Conservation (phyloP, 2,329 filamentous ascomycete species). For the Drechslerella coelobrocha region DNA sequence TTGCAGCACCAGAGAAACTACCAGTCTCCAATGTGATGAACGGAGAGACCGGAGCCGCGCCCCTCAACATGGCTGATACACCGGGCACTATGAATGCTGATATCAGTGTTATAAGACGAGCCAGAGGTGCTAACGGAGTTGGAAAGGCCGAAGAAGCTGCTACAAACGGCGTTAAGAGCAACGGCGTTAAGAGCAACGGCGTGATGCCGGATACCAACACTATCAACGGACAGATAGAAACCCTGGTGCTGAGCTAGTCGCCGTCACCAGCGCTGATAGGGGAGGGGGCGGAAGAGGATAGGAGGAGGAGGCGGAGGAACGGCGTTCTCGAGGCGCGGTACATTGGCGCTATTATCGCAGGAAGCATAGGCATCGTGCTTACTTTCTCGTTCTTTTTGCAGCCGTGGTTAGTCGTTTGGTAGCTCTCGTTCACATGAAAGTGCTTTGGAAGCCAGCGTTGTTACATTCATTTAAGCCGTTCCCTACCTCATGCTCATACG, state of each 20-base stretch:
- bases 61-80: slow-evolving; percentile 29
- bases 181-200: slow-evolving; percentile 33
- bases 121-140: neutral
- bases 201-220: slow-evolving; percentile 18
- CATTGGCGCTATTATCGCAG: slow-evolving; percentile 15
- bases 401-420: neutral
- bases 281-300: slow-evolving; percentile 1
- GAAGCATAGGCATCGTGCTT: neutral
- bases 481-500: neutral
- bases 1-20: slow-evolving; percentile 27
- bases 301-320: neutral
- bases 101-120: slow-evolving; percentile 6
- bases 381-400: neutral
- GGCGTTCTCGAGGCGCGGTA: slow-evolving; percentile 41
- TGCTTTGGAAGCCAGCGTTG: neutral
- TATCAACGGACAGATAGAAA: slow-evolving; percentile 30
- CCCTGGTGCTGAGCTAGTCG: slow-evolving; percentile 42
- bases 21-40: slow-evolving; percentile 34
- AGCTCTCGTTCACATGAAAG: neutral
- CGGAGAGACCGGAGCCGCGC: slow-evolving; percentile 26
- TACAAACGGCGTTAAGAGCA: slow-evolving; percentile 28
- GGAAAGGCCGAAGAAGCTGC: neutral
- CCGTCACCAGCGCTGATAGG: neutral
- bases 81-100: slow-evolving; percentile 36
- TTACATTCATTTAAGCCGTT: neutral